Conservation (phyloP, 805 yeast genomes). For the Lipomyces kockii region DNA sequence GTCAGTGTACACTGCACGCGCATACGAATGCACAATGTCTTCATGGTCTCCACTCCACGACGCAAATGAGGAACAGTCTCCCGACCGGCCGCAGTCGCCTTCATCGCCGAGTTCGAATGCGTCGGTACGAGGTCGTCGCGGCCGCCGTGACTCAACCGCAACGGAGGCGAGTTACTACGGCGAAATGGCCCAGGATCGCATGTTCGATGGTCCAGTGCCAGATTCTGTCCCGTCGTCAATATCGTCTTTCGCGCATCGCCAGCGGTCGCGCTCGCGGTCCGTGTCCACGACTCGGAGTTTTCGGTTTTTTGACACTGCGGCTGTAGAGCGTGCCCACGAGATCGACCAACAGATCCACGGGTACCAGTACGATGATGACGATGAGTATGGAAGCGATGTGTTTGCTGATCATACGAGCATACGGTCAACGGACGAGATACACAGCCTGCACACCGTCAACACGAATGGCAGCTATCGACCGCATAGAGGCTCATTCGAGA, state of each 20-base stretch:
- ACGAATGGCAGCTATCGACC: conserved; percentile 5
- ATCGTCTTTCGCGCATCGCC: conserved; percentile 37
- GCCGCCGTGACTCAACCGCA: conserved; percentile 32
- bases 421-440: conserved; percentile 22
- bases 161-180: conserved; percentile 32
- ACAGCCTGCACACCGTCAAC: conserved; percentile 31
- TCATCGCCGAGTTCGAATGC: conserved; percentile 17
- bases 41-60: conserved; percentile 1
- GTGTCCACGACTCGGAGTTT: conserved; percentile 51
- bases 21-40: conserved; percentile 7
- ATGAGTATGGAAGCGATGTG: conserved; percentile 44
- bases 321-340: conserved; percentile 71
- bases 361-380: conserved; percentile 42
- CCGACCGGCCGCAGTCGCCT: conserved; percentile 8
- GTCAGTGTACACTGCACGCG: neutral
- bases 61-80: neutral
- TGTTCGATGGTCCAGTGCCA: conserved; percentile 41
- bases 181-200: conserved; percentile 39
- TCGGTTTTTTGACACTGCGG: conserved; percentile 80
- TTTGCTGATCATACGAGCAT: conserved; percentile 21
- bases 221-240: conserved; percentile 40
- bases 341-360: conserved; percentile 43
- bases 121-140: conserved; percentile 23
- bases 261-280: conserved; percentile 31
- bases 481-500: neutral